Base-by-base conservation (phyloP, 345 rosid genomes). In the Brassica incana region DNA sequence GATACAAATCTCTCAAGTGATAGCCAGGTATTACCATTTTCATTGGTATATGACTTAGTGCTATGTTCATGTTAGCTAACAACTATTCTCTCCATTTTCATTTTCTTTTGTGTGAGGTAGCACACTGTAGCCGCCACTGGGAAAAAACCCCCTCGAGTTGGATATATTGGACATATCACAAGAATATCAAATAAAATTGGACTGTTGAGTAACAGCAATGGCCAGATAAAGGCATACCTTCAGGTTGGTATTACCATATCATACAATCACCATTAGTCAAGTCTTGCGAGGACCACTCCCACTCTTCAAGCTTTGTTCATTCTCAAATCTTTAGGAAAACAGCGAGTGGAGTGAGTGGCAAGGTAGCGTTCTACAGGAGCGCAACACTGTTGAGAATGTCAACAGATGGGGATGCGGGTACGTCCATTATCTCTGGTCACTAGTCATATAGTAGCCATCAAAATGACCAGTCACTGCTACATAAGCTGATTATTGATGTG, bases 371-470 rank as follows among this genome's bases (percentile, higher is more conserved):
- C 82, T 96, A 81, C 98, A 90, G 77, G 95, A 90, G 79, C 97
- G 99, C 64, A 96, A 93, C 83, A 85, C 81, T 29, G 86, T 93
- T 60, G 99, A 96, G 86, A 93, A 95, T 88, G 98, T 95, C 78
- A 85, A 87, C 75, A 86, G 90, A 77, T 96, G 99, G 99, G 93
- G 90, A 76, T 96, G 99, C 76, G 98, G 98, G 99, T 96, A 90
- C 36, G 61, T 59, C 73, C 9, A 68, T 60, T 71, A 81, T 35
- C 15, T 52, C 52, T 68, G 8, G 68, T 64, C 72, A n/a, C n/a
- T 43, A 33, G 20, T 74, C 61, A 50, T 63, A 43, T 29, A 35
- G 67, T 67, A 79, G 35, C 36, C 65, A 64, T 40, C 58, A 27
- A 56, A 40, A 56, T 71, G 67, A 67, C 12, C 36, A 50, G 45